Evolutionary conservation across 1,284 basidiomycete species (phyloP).

Genomic region (Sanghuangporus weigelae): DNA sequence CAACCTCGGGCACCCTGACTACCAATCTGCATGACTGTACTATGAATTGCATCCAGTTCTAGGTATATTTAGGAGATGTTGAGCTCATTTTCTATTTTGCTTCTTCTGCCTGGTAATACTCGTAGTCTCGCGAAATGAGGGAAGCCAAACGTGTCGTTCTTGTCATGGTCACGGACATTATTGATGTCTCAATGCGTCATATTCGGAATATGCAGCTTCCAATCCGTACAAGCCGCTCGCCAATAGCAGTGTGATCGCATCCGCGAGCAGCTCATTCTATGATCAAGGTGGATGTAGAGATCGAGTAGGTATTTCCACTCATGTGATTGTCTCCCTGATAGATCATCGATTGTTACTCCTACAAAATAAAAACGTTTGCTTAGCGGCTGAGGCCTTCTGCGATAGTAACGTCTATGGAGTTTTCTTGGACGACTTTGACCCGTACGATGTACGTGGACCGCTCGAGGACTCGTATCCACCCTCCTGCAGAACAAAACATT

Average conservation of each 20-base stretch:
- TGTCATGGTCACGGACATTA: too few species aligned
- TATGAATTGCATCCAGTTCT: too few species aligned
- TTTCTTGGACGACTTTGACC: constrained; percentile 41
- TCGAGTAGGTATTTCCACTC: constrained; percentile 28
- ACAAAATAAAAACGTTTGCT: constrained; percentile 44
- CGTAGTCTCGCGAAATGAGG: too few species aligned
- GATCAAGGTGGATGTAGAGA: constrained; percentile 43
- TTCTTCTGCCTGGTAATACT: too few species aligned
- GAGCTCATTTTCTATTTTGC: too few species aligned
- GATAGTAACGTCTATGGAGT: constrained; percentile 46
- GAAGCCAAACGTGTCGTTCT: too few species aligned
- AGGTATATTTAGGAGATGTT: too few species aligned
- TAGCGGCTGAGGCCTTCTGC: constrained; percentile 49
- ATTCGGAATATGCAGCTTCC: constrained; percentile 46
- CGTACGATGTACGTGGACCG: constrained; percentile 48
- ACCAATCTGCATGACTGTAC: too few species aligned
- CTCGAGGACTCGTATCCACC: constrained; percentile 51
- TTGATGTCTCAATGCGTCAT: constrained; percentile 31
- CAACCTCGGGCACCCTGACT: too few species aligned
- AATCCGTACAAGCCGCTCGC: constrained; percentile 55
- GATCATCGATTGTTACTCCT: constrained; percentile 47
- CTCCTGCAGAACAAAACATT: constrained; percentile 35
- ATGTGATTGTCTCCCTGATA: constrained; percentile 20
- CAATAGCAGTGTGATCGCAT: constrained; percentile 32
- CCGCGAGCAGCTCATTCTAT: constrained; percentile 42